Base-by-base conservation (phyloP, 1,284 basidiomycete genomes). In the Paramarasmius palmivorus region DNA sequence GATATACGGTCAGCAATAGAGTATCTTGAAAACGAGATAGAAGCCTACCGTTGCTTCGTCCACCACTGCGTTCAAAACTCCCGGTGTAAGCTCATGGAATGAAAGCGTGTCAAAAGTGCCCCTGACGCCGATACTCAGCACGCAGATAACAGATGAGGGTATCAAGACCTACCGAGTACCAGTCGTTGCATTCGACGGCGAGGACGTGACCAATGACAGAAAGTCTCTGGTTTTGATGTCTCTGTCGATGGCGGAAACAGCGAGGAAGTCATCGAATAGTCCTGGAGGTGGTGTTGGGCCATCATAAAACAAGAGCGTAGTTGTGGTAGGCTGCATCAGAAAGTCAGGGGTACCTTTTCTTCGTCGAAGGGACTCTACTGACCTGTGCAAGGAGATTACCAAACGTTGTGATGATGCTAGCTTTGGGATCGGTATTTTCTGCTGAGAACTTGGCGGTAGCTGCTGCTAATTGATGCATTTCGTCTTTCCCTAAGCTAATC, bases 51-150 rank as follows among this genome's bases (percentile, higher is more conserved):
- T 63, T 1, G 74, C 77, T 63, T 83, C 79, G 56, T 81, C 82
- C 4, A 71, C 50, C 35, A 84, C 71, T 4, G 76, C 76, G 4
- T 76, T 63, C 37, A 84, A 58, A 19, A 84, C 55, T 0, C 61
- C 60, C 0, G 72, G 66, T 0, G 75, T 72, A 56, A 76, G 76
- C 2, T 70, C 57, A 1, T 69, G 60, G 3, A 82, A 59, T 1
- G 79, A 73, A 19, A 79, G 76, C n/a, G 78, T 78, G 55, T 82
- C 65, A 68, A 81, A 83, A 9, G 73, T 65, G 0, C 60, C 76
- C 25, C 81, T 82, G 50, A 14, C 42, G 4, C 32, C n/a, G 32
- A 17, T 15, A 4, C 2, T 14, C 29, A 23, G 29, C 15, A 23
- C n/a, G 9, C 23, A 19, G 14, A 29, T 4, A 49, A 19, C 46